phyloP scores from a whole-genome alignment of 495 filamentous ascomycete genomes.

The Penicillium flavigenum region DNA sequence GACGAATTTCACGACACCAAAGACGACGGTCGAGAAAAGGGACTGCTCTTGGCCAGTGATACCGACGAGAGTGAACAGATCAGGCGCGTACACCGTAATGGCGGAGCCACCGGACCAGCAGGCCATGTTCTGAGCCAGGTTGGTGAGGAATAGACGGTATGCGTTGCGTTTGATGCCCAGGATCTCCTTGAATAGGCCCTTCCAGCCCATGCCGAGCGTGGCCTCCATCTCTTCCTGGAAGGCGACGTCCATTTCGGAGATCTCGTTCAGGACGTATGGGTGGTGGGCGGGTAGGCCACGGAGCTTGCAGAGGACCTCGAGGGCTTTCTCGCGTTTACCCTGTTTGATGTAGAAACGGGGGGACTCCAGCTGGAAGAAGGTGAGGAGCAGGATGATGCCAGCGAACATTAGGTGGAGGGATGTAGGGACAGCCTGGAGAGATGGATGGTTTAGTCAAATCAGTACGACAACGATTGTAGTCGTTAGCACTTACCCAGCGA shows the following conservation, averaged over 20 bases:
- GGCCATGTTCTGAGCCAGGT: conserved; percentile 51
- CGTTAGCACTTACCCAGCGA: conserved; percentile 3
- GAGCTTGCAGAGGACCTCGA: conserved; percentile 4
- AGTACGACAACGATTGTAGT: neutral
- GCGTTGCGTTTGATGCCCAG: conserved; percentile 9
- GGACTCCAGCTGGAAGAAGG: conserved; percentile 7
- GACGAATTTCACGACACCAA: conserved; percentile 60
- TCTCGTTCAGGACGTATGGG: conserved; percentile 4
- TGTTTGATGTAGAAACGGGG: conserved; percentile 9
- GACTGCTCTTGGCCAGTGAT: conserved; percentile 52
- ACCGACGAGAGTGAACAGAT: conserved; percentile 52
- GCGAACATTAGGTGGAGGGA: conserved; percentile 8
- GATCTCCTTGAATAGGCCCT: conserved; percentile 6
- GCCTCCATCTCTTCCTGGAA: conserved; percentile 61
- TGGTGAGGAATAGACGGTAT: conserved; percentile 52
- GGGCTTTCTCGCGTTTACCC: conserved; percentile 2
- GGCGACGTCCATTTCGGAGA: conserved; percentile 49
- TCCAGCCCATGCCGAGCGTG: conserved; percentile 18
- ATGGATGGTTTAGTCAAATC: neutral
- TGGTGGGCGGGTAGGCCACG: conserved; percentile 8
- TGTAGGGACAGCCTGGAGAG: conserved; percentile 1
- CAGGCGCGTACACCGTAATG: conserved; percentile 41
- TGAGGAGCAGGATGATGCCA: conserved; percentile 4
- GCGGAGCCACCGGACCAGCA: conserved; percentile 60
- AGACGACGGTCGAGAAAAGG: conserved; percentile 58